These are phyloP conservation scores for Podochytrium sp. DNA, from an alignment of 192 early-diverging fungal species.

Conservation along the genomic window DNA sequence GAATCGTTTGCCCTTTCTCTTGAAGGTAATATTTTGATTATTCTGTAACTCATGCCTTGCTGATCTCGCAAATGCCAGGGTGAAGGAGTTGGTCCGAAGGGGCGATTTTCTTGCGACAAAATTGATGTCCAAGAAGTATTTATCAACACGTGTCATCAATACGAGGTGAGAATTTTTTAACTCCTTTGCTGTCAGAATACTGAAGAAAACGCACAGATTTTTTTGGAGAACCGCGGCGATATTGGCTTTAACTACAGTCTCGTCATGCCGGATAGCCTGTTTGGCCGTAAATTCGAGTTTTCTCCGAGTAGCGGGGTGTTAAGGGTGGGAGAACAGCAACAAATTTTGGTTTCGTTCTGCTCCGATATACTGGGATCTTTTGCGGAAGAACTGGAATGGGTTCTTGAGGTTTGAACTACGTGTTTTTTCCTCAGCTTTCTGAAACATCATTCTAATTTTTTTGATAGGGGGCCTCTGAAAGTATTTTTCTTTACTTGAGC, in stretches of 20 bases:
- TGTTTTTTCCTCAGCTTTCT: background rate
- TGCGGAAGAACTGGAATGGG: slow-evolving; percentile 58
- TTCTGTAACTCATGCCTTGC: slow-evolving; percentile 16
- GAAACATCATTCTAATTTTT: slow-evolving; percentile 1
- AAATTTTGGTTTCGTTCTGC: slow-evolving; percentile 46
- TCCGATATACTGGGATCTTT: slow-evolving; percentile 56
- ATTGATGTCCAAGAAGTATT: slow-evolving; percentile 58
- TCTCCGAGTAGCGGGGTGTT: slow-evolving; percentile 47
- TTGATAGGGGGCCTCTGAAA: slow-evolving; percentile 48
- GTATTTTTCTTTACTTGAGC: slow-evolving; percentile 42
- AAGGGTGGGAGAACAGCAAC: slow-evolving; percentile 46
- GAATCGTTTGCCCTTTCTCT: slow-evolving; percentile 49
- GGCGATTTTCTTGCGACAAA: slow-evolving; percentile 56
- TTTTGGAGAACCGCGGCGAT: slow-evolving; percentile 61
- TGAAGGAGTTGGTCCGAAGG: slow-evolving; percentile 58
- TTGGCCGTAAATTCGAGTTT: slow-evolving; percentile 58
- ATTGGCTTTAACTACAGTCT: slow-evolving; percentile 48
- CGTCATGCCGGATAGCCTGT: slow-evolving; percentile 24
- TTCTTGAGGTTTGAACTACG: slow-evolving; percentile 46
- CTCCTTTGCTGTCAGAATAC: background rate
- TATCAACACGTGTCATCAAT: slow-evolving; percentile 57
- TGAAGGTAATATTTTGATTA: slow-evolving; percentile 41
- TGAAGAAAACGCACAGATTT: slow-evolving; percentile 40
- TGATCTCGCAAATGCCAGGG: slow-evolving; percentile 43
- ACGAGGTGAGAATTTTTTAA: slow-evolving; percentile 42